A percentile compares a stretch with the other conserved stretches of the same genome.
phyloP scores from a whole-genome alignment of 1,139 yeast genomes.

The Hyphopichia buzzinii region DNA sequence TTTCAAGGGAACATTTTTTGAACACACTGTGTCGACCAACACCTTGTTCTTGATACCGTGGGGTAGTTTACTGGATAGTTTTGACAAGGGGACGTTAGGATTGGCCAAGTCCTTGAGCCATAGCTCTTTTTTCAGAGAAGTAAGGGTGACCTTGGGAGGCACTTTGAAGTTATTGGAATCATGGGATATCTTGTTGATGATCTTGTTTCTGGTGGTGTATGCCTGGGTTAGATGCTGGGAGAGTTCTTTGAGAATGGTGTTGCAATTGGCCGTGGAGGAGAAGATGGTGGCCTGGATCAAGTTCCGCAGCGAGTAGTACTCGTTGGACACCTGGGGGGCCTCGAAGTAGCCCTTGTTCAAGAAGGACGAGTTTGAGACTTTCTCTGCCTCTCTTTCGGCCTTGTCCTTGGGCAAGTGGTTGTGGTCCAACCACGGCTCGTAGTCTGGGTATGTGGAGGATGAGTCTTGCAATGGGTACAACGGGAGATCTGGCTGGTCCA shows the following conservation, averaged over 20 bases:
- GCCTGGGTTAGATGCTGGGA: slow-evolving; percentile 60
- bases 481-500: slow-evolving; percentile 34
- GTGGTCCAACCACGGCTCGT: slow-evolving; percentile 72
- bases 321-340: slow-evolving; percentile 57
- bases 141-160: slow-evolving; percentile 85
- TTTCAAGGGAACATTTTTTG: slow-evolving; percentile 63
- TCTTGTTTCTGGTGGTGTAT: slow-evolving; percentile 59
- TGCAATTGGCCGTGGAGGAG: slow-evolving; percentile 37
- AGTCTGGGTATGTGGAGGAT: slow-evolving; percentile 60
- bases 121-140: slow-evolving; percentile 78
- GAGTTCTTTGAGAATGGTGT: slow-evolving; percentile 36
- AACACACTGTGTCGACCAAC: slow-evolving; percentile 68
- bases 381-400: slow-evolving; percentile 22
- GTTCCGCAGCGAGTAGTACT: slow-evolving; percentile 52
- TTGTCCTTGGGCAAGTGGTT: slow-evolving; percentile 41
- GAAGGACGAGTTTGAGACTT: slow-evolving; percentile 30
- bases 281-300: slow-evolving; percentile 44
- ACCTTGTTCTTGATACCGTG: slow-evolving; percentile 80
- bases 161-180: slow-evolving; percentile 61
- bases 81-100: slow-evolving; percentile 59
- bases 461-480: slow-evolving; percentile 36
- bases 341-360: slow-evolving; percentile 48
- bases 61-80: slow-evolving; percentile 78
- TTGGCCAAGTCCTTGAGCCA: slow-evolving; percentile 84
- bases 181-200: slow-evolving; percentile 57